Evolutionary conservation across 2,329 filamentous ascomycete genomes (phyloP).

Genomic region (Trichoderma atroviride): DNA sequence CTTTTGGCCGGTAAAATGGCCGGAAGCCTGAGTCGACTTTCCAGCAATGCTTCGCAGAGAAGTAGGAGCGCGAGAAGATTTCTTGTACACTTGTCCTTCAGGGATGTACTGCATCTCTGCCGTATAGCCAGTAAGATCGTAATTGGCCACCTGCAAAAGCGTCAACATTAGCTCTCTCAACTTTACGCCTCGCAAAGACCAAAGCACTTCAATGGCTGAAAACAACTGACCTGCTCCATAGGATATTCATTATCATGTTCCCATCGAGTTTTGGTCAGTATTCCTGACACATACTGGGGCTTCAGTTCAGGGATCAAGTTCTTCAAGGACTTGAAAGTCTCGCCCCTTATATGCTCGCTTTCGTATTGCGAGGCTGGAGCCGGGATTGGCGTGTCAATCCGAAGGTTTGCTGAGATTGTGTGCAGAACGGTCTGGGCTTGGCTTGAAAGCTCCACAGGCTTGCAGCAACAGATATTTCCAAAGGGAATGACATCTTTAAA

Average conservation of each 20-base stretch:
- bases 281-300: neutral
- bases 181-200: neutral
- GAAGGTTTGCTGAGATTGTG: neutral
- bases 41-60: neutral
- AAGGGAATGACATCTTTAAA: neutral
- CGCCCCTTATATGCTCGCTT: neutral
- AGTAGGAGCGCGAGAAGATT: neutral
- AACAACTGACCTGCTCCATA: neutral
- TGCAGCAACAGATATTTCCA: neutral
- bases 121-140: neutral
- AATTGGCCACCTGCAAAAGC: neutral
- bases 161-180: neutral
- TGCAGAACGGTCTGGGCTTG: neutral
- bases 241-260: constrained; percentile 15
- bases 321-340: neutral
- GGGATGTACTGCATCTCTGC: constrained; percentile 2
- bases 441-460: neutral
- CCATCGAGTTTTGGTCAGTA: constrained; percentile 1
- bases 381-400: neutral
- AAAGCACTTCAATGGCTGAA: neutral
- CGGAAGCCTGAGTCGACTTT: neutral
- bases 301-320: constrained; percentile 3
- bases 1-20: neutral
- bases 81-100: neutral
- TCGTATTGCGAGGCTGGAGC: neutral